Percentiles rank a stretch among this genome's conserved stretches.
Conservation (phyloP, 1,139 yeast species). For the Suhomyces anneliseae region DNA sequence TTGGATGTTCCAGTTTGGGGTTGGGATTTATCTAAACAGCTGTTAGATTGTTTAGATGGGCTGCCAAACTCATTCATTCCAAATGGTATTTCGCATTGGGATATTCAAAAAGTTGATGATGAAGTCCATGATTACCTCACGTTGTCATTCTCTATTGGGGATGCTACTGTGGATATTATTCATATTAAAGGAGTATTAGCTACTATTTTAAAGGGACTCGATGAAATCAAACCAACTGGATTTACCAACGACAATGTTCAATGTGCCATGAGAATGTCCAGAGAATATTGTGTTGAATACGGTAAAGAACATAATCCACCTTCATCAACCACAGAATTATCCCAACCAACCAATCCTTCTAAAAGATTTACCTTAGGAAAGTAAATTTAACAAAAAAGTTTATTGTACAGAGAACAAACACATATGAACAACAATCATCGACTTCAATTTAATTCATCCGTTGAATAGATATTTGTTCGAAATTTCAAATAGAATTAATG, state of each 20-base stretch:
- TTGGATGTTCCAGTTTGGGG: conserved; percentile 8
- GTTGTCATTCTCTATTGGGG: conserved; percentile 16
- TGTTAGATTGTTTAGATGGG: conserved; percentile 4
- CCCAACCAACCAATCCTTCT: no score
- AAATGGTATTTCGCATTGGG: conserved; percentile 40
- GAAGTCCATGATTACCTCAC: conserved; percentile 13
- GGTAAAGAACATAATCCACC: conserved; percentile 3
- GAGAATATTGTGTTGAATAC: conserved; percentile 7
- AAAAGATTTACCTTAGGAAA: no score
- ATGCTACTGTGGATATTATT: conserved; percentile 13
- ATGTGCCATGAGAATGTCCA: conserved; percentile 13
- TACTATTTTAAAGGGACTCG: conserved; percentile 1
- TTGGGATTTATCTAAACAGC: conserved; percentile 7
- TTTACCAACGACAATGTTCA: conserved; percentile 9
- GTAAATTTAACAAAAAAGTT: no score
- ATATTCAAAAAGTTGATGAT: conserved; percentile 4
- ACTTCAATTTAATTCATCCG: no score
- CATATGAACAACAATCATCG: no score
- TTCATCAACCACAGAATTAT: no score
- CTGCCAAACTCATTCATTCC: conserved; percentile 36
- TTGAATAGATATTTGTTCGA: no score
- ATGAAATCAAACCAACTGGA: conserved; percentile 1
- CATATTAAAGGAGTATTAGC: conserved; percentile 8
- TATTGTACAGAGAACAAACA: no score
- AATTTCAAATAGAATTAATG: no score